Evolutionary conservation across 306 rosid genomes (phyloP), one percentile per base, ranked within the genome.

Genomic region (Quercus aquifolioides): DNA sequence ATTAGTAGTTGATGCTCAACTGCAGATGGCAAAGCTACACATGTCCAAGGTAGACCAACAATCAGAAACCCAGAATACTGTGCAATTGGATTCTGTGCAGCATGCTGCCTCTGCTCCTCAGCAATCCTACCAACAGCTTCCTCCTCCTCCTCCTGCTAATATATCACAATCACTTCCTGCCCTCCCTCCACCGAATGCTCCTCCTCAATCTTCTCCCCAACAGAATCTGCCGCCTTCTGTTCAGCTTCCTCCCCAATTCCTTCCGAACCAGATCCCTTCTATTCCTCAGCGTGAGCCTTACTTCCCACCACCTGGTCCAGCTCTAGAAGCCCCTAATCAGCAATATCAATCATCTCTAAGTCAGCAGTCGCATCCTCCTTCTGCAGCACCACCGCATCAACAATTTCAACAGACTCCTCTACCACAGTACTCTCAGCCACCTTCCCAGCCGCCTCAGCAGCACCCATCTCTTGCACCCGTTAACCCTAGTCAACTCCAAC

Each of bases 211-310:
- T 63, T 82, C 84, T n/a, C 76, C 85, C 69, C 97, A 82, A 77
- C 92, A 77, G 63, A 85, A 73, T 75, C 46, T 85, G 84, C 88
- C 88, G 9, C 85, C 86, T 77, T 77, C 82, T 49, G 74, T 76
- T 89, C 94, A 87, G 76, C 90, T 25, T 71, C 87, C 93, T 54
- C 86, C 71, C 79, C 98, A 91, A 74, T 85, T 82, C 76, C 60
- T 97, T 75, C 97, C 84, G 74, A 89, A 74, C 85, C 97, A 82
- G 89, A 78, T 82, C 74, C 86, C 89, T 72, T 58, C 91, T 54
- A 83, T 73, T 74, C 89, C 90, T 81, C 97, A 85, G 76, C 88
- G 86, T 69, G 98, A 91, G 73, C 86, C 86, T 3, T 90, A 94
- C 87, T 84, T 86, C 76, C 89, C 84, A 58, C 71, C 87, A 5